Conservation (phyloP, 2,329 filamentous ascomycete species). For the Thelonectria olida region DNA sequence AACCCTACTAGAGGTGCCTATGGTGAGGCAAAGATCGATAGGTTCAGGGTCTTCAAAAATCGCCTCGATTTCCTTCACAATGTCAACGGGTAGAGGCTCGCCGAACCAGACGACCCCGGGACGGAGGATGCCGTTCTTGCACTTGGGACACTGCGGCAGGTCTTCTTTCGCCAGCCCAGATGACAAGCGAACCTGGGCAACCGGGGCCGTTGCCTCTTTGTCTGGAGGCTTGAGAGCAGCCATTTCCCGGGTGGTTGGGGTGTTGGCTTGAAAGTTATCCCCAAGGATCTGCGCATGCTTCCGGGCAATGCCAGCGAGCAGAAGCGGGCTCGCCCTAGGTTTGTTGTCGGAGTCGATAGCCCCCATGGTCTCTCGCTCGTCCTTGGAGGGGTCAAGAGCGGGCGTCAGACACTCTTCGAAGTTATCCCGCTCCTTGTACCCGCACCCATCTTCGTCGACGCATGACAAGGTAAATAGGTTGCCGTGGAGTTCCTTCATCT, state of each 20-base stretch:
- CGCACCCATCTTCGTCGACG: neutral
- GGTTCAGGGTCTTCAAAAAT: slow-evolving; percentile 61
- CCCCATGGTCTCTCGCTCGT: neutral
- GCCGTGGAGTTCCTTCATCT: neutral
- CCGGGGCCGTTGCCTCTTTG: neutral
- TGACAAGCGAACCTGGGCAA: neutral
- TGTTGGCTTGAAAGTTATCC: neutral
- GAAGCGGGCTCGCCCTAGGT: neutral
- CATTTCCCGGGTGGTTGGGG: neutral
- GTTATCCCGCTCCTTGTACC: neutral
- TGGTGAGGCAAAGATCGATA: slow-evolving; percentile 14
- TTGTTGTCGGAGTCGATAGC: neutral
- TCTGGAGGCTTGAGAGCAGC: neutral
- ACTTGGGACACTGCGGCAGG: slow-evolving; percentile 9
- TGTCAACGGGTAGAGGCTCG: slow-evolving; percentile 69
- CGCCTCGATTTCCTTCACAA: slow-evolving; percentile 66
- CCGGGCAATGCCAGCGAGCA: neutral
- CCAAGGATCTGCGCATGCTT: neutral
- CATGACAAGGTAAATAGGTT: neutral
- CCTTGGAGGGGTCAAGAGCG: neutral
- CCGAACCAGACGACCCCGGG: slow-evolving; percentile 88
- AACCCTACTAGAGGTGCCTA: slow-evolving; percentile 76
- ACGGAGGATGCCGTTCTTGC: slow-evolving; percentile 60
- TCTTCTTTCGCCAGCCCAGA: neutral
- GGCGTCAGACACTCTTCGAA: neutral